Conservation (phyloP, 345 rosid genomes). For the Citrus mangshanensis region DNA sequence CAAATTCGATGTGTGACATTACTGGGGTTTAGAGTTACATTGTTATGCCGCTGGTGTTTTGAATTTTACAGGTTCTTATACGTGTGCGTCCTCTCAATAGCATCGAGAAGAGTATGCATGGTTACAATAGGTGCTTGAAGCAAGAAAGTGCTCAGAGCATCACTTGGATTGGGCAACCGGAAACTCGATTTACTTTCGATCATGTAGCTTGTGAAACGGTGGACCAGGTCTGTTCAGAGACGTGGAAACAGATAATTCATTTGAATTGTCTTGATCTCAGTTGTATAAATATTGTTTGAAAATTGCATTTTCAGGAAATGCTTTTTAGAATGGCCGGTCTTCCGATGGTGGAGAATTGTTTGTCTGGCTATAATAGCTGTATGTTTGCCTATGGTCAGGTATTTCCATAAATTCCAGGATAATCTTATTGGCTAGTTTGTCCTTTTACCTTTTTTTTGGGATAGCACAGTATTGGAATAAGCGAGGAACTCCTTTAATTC, state of each 20-base stretch:
- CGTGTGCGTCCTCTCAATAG: slow-evolving; percentile 88
- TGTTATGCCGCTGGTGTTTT: slow-evolving; percentile 13
- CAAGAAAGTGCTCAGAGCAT: slow-evolving; percentile 85
- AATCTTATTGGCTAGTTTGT: background rate
- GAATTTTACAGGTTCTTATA: slow-evolving; percentile 56
- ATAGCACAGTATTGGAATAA: background rate
- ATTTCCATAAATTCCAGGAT: slow-evolving; percentile 16
- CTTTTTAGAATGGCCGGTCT: slow-evolving; percentile 85
- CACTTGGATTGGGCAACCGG: slow-evolving; percentile 88
- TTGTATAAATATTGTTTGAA: background rate
- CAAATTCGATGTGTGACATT: background rate
- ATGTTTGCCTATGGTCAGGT: slow-evolving; percentile 99
- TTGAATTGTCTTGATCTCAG: background rate
- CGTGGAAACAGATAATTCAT: background rate
- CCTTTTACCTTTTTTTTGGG: background rate
- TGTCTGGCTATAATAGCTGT: slow-evolving; percentile 97
- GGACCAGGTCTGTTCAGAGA: slow-evolving; percentile 61
- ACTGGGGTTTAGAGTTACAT: background rate
- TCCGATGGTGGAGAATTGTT: slow-evolving; percentile 95
- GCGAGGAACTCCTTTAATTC: background rate
- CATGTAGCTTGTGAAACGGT: slow-evolving; percentile 93
- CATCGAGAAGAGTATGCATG: slow-evolving; percentile 67
- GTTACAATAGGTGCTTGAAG: slow-evolving; percentile 80
- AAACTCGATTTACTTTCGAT: slow-evolving; percentile 79
- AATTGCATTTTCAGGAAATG: slow-evolving; percentile 55